Conservation (phyloP, 2,329 filamentous ascomycete species). For the Botrytis hyacinthi region DNA sequence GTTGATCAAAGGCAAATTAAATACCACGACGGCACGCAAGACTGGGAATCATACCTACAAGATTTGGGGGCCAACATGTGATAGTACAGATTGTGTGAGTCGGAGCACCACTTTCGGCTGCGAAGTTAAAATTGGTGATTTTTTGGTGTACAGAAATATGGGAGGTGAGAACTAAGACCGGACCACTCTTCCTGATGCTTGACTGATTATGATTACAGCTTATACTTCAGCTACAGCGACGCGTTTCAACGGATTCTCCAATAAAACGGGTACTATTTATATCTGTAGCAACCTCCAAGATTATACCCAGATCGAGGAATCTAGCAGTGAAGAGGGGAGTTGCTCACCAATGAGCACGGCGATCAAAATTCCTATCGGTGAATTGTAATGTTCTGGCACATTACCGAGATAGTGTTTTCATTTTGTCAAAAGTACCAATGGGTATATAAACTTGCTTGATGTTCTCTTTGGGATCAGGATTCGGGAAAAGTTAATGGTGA, state of each 20-base stretch:
- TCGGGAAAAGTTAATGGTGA: not conserved
- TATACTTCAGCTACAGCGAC: slow-evolving; percentile 10
- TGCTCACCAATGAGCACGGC: not conserved
- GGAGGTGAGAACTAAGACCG: not conserved
- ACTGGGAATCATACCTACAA: not conserved
- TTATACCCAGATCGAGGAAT: not conserved
- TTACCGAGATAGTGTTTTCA: not conserved
- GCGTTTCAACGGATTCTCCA: not conserved
- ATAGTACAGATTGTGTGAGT: not conserved
- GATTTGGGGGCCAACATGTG: not conserved
- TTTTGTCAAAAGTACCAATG: not conserved
- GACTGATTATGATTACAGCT: not conserved
- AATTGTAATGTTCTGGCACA: not conserved
- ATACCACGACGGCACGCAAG: not conserved
- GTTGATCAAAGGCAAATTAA: not conserved
- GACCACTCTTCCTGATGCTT: not conserved
- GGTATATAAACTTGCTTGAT: not conserved
- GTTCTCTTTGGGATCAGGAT: not conserved
- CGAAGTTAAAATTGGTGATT: not conserved
- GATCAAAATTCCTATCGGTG: not conserved
- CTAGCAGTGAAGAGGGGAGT: not conserved
- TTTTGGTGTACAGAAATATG: not conserved
- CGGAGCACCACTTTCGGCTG: not conserved
- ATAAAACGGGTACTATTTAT: not conserved
- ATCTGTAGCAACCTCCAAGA: not conserved